Base-by-base conservation (phyloP, 805 yeast genomes). In the Kluyveromyces aestuarii region DNA sequence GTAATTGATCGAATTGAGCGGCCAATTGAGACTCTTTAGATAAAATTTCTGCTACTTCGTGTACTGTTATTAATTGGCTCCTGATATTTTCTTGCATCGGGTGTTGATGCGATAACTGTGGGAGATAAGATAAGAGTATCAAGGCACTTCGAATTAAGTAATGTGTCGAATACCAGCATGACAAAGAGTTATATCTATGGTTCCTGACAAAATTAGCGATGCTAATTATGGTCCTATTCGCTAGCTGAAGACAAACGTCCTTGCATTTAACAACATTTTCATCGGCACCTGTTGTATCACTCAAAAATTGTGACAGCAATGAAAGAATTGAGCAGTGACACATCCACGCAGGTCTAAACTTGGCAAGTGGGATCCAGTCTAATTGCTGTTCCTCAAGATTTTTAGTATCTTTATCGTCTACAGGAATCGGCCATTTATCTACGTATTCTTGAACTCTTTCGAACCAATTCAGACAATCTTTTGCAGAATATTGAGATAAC, bases 141-240 rank as follows among this genome's bases (percentile, higher is more conserved):
- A 81, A 63, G 5, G 77, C 74, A 1, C 86, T 84, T 59, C 81
- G 85, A 63, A 81, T 80, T 13, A 80, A 53, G 60, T 78, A 82
- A 57, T 78, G 81, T 0, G 80, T 76, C 5, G 83, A 77, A 62
- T 80, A 77, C 87, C 87, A 81, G 27, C 77, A 73, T 13, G 78
- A 70, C 30, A 79, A 67, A 25, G 75, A 72, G n/a, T 77, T 70
- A 17, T 72, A 49, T 10, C 65, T 64, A 45, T 66, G 55, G 37
- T 63, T 65, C 25, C 55, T 54, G 19, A 64, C 57, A 52, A 67
- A 77, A 27, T 66, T 67, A 21, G 71, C 63, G 8, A 81, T 76
- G 8, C 81, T 73, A 38, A 64, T 48, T 14, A 82, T 76, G 0
- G 82, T 77, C 27, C 72, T 76, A 46, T 72, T 72, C 2, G 85